Percentiles rank a stretch among this genome's conserved stretches.
Conservation (phyloP, 2,329 filamentous ascomycete species). For the Penicillium digitatum region DNA sequence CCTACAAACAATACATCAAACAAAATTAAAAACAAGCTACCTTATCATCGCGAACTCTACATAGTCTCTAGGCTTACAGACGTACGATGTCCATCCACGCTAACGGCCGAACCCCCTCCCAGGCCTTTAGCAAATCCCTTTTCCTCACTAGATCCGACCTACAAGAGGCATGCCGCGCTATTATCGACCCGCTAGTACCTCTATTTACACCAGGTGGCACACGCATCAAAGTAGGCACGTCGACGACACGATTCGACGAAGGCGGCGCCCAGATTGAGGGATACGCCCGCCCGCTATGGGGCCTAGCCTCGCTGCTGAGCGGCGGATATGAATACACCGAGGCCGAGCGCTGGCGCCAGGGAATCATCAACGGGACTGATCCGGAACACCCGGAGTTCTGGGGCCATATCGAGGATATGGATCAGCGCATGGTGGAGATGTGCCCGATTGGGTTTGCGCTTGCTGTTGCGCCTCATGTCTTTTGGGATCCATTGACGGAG, state of each 20-base stretch:
- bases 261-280: constrained; percentile 73
- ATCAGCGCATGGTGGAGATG: constrained; percentile 83
- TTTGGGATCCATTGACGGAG: constrained; percentile 64
- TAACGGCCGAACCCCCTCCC: constrained; percentile 29
- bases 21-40: no score
- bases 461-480: constrained; percentile 59
- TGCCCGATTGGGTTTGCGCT: constrained; percentile 73
- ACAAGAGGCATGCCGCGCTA: constrained; percentile 57
- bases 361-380: constrained; percentile 67
- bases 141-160: constrained; percentile 38
- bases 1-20: background rate
- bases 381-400: constrained; percentile 68
- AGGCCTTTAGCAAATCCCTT: constrained; percentile 27
- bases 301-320: constrained; percentile 64
- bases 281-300: constrained; percentile 72
- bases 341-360: constrained; percentile 64
- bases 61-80: background rate
- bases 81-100: constrained; percentile 29
- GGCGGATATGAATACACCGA: constrained; percentile 63
- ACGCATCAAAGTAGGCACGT: constrained; percentile 64
- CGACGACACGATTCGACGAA: constrained; percentile 73
- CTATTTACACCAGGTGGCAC: constrained; percentile 67
- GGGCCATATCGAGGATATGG: constrained; percentile 70
- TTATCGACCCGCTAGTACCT: constrained; percentile 66
- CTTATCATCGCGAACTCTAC: background rate